Evolutionary conservation across 148 eudicot species (phyloP).

Genomic region (Persicaria maculosa): DNA sequence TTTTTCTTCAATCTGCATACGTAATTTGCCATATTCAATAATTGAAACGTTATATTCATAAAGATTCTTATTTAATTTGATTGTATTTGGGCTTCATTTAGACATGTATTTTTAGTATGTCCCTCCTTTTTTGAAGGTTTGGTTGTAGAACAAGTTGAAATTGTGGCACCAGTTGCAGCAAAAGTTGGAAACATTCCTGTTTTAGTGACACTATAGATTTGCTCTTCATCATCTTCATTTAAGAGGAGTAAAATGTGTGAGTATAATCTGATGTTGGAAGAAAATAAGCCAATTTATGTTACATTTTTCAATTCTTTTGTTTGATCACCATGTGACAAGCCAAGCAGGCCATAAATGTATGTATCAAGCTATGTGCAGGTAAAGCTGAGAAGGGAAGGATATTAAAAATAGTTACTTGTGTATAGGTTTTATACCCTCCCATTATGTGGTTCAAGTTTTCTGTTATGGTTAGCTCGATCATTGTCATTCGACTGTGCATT

Average conservation of each 20-base stretch:
- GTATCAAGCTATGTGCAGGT: not conserved
- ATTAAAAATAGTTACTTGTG: not conserved
- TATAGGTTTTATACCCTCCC: not conserved
- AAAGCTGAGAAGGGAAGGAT: not conserved
- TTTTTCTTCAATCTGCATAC: not conserved
- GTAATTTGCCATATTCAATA: not conserved
- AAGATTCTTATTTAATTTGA: not conserved
- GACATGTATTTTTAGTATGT: not conserved
- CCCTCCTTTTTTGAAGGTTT: not conserved
- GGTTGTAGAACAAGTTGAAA: not conserved
- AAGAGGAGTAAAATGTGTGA: not conserved
- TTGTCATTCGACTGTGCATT: not conserved
- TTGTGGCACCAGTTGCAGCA: conserved; percentile 7
- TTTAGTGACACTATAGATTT: not conserved
- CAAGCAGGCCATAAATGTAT: not conserved
- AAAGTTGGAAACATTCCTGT: not conserved
- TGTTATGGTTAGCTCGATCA: not conserved
- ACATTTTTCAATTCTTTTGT: not conserved
- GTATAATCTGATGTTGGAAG: not conserved
- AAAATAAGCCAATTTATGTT: not conserved
- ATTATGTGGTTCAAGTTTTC: not conserved
- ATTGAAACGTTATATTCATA: not conserved
- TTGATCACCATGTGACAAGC: not conserved
- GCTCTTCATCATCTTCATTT: not conserved
- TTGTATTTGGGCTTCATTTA: not conserved